phyloP scores from a whole-genome alignment of 176 grass and related monocot species.

The Lolium perenne region DNA sequence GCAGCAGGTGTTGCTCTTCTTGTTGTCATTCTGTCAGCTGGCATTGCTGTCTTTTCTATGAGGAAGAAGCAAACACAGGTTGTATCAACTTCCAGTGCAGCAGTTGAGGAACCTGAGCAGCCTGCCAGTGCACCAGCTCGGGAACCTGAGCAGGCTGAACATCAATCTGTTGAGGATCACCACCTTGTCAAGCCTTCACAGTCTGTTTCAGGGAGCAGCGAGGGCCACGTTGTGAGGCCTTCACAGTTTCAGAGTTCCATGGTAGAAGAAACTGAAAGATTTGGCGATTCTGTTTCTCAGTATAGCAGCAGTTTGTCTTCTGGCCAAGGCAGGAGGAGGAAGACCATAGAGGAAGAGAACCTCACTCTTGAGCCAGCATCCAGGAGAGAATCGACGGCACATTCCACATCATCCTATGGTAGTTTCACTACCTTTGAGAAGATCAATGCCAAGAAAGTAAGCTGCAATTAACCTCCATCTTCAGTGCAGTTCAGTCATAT shows the following conservation, averaged over 20 bases:
- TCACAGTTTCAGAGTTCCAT: slow-evolving; percentile 39
- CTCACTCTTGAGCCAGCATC: slow-evolving; percentile 33
- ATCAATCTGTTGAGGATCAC: no score
- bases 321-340: slow-evolving; percentile 44
- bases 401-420: slow-evolving; percentile 69
- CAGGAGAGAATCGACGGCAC: slow-evolving; percentile 63
- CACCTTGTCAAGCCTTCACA: background rate
- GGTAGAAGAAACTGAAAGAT: slow-evolving; percentile 41
- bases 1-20: slow-evolving; percentile 40
- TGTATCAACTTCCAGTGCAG: background rate
- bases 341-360: slow-evolving; percentile 40
- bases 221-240: slow-evolving; percentile 47
- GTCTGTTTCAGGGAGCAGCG: slow-evolving; percentile 68
- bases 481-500: background rate
- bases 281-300: slow-evolving; percentile 51
- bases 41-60: slow-evolving; percentile 29
- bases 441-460: slow-evolving; percentile 80
- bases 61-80: slow-evolving; percentile 48
- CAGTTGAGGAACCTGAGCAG: slow-evolving; percentile 30
- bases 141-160: slow-evolving; percentile 2
- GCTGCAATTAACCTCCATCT: background rate
- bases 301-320: slow-evolving; percentile 67
- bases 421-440: slow-evolving; percentile 88
- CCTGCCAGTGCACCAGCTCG: slow-evolving; percentile 6
- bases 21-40: slow-evolving; percentile 45